phyloP scores from a whole-genome alignment of 1,284 basidiomycete genomes.

The Ceratorhiza oryzae-sativae region DNA sequence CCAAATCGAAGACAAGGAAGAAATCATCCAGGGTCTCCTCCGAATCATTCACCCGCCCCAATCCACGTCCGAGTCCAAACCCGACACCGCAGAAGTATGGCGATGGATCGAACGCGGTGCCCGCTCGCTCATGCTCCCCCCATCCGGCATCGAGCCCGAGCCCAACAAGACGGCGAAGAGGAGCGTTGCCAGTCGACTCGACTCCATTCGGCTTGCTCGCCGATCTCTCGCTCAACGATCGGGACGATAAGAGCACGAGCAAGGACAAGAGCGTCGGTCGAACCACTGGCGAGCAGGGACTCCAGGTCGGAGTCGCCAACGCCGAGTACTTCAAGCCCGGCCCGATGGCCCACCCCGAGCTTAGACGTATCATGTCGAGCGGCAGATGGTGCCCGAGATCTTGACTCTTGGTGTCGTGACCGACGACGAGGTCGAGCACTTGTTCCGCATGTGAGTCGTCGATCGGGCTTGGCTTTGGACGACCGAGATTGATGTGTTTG shows the following conservation, averaged over 20 bases:
- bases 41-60: not conserved
- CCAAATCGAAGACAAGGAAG: slow-evolving; percentile 31
- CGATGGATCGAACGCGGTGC: slow-evolving; percentile 28
- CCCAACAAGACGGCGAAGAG: not conserved
- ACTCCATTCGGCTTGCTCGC: slow-evolving; percentile 10
- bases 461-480: not conserved
- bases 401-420: slow-evolving; percentile 80
- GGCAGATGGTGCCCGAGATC: slow-evolving; percentile 80
- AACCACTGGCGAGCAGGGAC: not conserved
- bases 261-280: not conserved
- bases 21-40: slow-evolving; percentile 27
- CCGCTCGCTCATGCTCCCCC: slow-evolving; percentile 13
- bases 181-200: slow-evolving; percentile 18
- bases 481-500: not conserved
- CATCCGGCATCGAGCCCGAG: not conserved
- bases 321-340: slow-evolving; percentile 69
- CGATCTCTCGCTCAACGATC: slow-evolving; percentile 13
- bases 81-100: slow-evolving; percentile 29
- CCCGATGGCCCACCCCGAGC: slow-evolving; percentile 69
- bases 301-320: slow-evolving; percentile 71
- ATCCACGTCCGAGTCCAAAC: not conserved
- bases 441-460: slow-evolving; percentile 78
- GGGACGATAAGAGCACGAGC: slow-evolving; percentile 12
- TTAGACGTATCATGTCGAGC: slow-evolving; percentile 78
- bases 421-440: slow-evolving; percentile 78